A percentile compares a stretch with the other conserved stretches of the same genome.
Conservation (phyloP, 441 rosid genomes). For the Dalechampia spathulata region DNA sequence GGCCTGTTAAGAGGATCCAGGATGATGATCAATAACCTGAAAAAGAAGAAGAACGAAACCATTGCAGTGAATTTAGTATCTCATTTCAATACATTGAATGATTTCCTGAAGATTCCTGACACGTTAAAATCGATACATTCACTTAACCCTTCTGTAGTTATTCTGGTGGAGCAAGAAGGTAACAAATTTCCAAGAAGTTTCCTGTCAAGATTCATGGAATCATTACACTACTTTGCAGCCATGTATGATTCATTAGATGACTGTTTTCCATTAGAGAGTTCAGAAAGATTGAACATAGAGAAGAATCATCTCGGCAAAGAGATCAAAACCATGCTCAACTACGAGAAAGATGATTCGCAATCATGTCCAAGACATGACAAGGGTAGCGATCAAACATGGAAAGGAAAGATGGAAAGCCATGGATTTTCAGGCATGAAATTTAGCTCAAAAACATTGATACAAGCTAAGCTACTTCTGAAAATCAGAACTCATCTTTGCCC, state of each 20-base stretch:
- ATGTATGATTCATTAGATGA: slow-evolving; percentile 66
- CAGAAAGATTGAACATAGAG: slow-evolving; percentile 46
- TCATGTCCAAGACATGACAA: too few species aligned
- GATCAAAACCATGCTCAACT: slow-evolving; percentile 43
- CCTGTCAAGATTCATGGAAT: slow-evolving; percentile 56
- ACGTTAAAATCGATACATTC: slow-evolving; percentile 33
- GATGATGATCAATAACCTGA: slow-evolving; percentile 23
- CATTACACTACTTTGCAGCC: slow-evolving; percentile 54
- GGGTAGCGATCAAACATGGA: too few species aligned
- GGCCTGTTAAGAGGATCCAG: slow-evolving; percentile 31
- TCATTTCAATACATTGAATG: slow-evolving; percentile 32
- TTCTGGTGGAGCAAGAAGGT: slow-evolving; percentile 50
- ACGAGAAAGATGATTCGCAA: slow-evolving; percentile 14
- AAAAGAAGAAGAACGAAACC: slow-evolving; percentile 46
- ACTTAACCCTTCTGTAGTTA: slow-evolving; percentile 41
- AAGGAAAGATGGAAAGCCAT: slow-evolving; percentile 51
- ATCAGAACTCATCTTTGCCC: slow-evolving; percentile 42
- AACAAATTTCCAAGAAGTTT: slow-evolving; percentile 31
- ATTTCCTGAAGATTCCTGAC: slow-evolving; percentile 28
- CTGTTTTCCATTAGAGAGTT: slow-evolving; percentile 48
- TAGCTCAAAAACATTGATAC: slow-evolving; percentile 53
- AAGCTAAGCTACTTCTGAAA: slow-evolving; percentile 55
- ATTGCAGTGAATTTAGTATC: slow-evolving; percentile 46
- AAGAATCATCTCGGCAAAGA: slow-evolving; percentile 54
- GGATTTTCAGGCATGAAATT: slow-evolving; percentile 40